These are phyloP conservation scores for Pinus taeda DNA, from an alignment of 75 land plant genomes.

Conservation along the genomic window DNA sequence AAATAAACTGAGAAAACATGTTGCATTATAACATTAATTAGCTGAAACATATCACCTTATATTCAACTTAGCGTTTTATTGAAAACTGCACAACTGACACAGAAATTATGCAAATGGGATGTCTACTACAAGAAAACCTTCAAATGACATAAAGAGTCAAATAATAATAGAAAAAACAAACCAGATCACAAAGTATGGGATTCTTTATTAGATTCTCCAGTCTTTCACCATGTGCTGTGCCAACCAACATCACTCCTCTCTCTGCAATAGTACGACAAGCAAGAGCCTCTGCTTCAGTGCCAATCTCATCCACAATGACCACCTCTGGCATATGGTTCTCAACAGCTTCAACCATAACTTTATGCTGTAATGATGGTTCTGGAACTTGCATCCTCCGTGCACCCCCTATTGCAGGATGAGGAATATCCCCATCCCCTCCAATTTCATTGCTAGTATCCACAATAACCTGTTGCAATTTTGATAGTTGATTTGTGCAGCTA, in stretches of 20 bases:
- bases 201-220: constrained; percentile 71
- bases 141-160: background rate
- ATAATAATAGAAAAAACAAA: constrained; percentile 12
- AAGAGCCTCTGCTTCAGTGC: constrained; percentile 67
- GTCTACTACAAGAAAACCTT: background rate
- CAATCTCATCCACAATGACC: constrained; percentile 79
- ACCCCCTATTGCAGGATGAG: constrained; percentile 68
- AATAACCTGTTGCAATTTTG: constrained; percentile 45
- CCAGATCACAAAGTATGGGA: constrained; percentile 66
- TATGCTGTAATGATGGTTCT: constrained; percentile 69
- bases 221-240: constrained; percentile 73
- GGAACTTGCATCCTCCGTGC: constrained; percentile 84
- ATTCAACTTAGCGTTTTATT: background rate
- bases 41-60: too few species aligned
- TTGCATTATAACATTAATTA: too few species aligned
- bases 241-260: constrained; percentile 78
- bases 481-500: background rate
- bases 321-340: constrained; percentile 89
- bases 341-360: constrained; percentile 80
- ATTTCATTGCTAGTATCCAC: constrained; percentile 84
- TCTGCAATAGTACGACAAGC: constrained; percentile 80
- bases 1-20: too few species aligned
- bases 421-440: constrained; percentile 78
- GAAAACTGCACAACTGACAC: background rate
- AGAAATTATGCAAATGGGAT: background rate